Percentiles rank a stretch among this genome's conserved stretches.
Conservation (phyloP, 805 yeast genomes). For the Kurtzmaniella cleridarum region DNA sequence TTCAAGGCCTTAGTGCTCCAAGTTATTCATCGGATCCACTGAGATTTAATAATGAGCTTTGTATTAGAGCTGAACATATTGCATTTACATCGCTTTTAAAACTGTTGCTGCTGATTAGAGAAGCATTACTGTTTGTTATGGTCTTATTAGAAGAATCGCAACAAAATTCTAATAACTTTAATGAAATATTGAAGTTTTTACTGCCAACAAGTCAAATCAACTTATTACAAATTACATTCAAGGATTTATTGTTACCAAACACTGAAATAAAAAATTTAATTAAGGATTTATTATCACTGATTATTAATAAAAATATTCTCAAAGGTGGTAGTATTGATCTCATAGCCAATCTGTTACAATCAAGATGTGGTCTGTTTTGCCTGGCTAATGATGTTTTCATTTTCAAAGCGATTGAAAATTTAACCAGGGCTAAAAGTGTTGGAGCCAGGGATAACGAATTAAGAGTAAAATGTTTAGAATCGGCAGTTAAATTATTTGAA, state of each 20-base stretch:
- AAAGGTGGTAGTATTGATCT: slow-evolving; percentile 92
- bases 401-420: slow-evolving; percentile 88
- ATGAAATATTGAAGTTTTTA: slow-evolving; percentile 65
- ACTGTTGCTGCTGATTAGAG: slow-evolving; percentile 73
- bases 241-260: slow-evolving; percentile 70
- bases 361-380: slow-evolving; percentile 91
- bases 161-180: slow-evolving; percentile 39
- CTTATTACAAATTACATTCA: slow-evolving; percentile 61
- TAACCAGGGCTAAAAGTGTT: slow-evolving; percentile 78
- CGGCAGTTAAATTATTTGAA: slow-evolving; percentile 72
- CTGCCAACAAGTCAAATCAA: slow-evolving; percentile 63
- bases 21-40: slow-evolving; percentile 45
- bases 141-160: slow-evolving; percentile 72
- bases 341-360: slow-evolving; percentile 82
- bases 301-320: slow-evolving; percentile 81
- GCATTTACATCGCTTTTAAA: slow-evolving; percentile 76
- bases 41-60: slow-evolving; percentile 55
- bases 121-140: slow-evolving; percentile 82
- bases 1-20: slow-evolving; percentile 59
- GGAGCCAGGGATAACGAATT: slow-evolving; percentile 67
- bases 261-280: slow-evolving; percentile 59
- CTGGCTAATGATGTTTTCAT: slow-evolving; percentile 90
- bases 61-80: slow-evolving; percentile 84
- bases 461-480: slow-evolving; percentile 58
- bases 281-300: slow-evolving; percentile 81